These are phyloP conservation scores for Xylaria sp. DNA, from an alignment of 2,329 filamentous ascomycete genomes.

Conservation along the genomic window DNA sequence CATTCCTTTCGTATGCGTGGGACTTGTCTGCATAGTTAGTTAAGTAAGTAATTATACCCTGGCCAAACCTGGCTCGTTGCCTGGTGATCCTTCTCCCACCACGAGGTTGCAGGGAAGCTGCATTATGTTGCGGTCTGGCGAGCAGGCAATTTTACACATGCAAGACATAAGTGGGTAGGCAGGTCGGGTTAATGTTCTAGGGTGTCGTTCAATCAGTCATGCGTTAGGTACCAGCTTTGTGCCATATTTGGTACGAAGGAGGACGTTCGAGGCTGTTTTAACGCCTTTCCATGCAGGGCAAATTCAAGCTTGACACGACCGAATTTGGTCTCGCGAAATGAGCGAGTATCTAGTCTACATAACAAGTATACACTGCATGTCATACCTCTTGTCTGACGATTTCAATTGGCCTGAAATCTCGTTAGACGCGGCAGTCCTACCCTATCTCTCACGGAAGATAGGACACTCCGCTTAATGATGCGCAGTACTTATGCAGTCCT, in stretches of 20 bases:
- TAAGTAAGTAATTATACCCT: background rate
- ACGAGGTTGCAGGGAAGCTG: background rate
- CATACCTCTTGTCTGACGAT: background rate
- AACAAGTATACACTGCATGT: background rate
- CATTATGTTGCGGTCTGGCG: background rate
- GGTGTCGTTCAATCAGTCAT: conserved; percentile 1
- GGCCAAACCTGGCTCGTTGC: background rate
- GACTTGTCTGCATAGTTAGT: conserved; percentile 5
- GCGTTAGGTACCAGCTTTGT: background rate
- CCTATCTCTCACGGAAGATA: background rate
- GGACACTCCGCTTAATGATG: background rate
- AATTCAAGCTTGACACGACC: background rate
- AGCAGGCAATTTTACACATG: conserved; percentile 22
- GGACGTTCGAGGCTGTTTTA: background rate
- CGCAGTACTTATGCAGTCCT: background rate
- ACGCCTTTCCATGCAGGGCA: background rate
- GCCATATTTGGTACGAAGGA: background rate
- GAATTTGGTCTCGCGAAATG: background rate
- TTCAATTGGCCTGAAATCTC: background rate
- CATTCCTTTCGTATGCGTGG: conserved; percentile 4
- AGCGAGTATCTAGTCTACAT: background rate
- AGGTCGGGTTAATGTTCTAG: background rate
- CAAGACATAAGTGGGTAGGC: background rate
- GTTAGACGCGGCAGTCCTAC: background rate
- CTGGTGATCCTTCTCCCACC: background rate